A percentile compares a stretch with the other conserved stretches of the same genome.
phyloP scores from a whole-genome alignment of 371 early-diverging fungal species.

The Mortierella sp. region DNA sequence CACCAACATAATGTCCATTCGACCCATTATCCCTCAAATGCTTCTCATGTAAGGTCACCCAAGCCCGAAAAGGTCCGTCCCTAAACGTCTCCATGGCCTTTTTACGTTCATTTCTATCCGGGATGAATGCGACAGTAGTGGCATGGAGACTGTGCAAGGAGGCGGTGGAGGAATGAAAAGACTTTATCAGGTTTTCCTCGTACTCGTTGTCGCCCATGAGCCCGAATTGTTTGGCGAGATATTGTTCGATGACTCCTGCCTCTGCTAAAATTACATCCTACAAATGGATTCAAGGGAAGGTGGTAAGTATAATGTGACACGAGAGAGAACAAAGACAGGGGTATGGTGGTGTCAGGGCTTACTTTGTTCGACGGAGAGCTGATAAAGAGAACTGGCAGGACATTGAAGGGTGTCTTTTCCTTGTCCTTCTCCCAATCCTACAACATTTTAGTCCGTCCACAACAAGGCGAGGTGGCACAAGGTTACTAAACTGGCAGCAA shows the following conservation, averaged over 20 bases:
- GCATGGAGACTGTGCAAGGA: conserved; percentile 8
- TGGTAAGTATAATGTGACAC: background rate
- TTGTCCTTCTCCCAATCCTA: conserved; percentile 28
- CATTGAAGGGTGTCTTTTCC: conserved; percentile 29
- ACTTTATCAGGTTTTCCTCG: conserved; percentile 31
- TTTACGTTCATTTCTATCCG: conserved; percentile 7
- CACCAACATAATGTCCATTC: conserved; percentile 44
- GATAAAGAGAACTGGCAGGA: conserved; percentile 35
- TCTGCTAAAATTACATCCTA: conserved; percentile 36
- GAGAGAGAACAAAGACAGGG: background rate
- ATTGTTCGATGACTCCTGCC: conserved; percentile 30
- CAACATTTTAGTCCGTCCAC: background rate
- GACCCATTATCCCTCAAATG: conserved; percentile 42
- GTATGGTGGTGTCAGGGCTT: background rate
- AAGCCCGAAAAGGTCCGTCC: conserved; percentile 2
- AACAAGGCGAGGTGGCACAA: background rate
- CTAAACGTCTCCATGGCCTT: conserved; percentile 13
- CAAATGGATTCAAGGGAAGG: background rate
- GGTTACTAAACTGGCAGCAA: background rate
- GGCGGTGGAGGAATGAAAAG: conserved; percentile 26
- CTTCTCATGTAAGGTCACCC: conserved; percentile 26
- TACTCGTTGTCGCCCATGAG: conserved; percentile 45
- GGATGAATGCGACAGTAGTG: conserved; percentile 20
- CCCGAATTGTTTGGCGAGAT: conserved; percentile 34
- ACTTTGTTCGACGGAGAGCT: conserved; percentile 24